Evolutionary conservation across 257 asterid genomes (phyloP).

Genomic region (Nicotiana knightiana): DNA sequence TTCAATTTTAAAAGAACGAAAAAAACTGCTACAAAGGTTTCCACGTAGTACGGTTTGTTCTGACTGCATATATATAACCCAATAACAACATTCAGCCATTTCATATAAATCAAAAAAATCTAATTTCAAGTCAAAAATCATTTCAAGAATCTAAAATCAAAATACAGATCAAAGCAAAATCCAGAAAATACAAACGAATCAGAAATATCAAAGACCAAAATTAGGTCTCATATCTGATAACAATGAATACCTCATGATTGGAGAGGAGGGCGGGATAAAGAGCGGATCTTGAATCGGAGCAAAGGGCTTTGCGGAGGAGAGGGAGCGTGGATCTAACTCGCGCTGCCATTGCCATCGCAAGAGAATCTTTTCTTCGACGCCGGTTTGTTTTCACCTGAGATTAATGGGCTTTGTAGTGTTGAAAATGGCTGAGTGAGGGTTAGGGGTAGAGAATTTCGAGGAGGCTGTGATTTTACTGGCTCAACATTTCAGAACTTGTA

Average conservation of each 20-base stretch:
- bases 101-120: not conserved
- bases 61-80: not conserved
- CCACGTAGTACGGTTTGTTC: not conserved
- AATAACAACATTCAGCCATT: not conserved
- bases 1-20: not conserved
- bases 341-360: constrained; percentile 46
- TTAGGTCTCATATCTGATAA: not conserved
- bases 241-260: constrained; percentile 36
- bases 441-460: not conserved
- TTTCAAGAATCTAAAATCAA: not conserved
- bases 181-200: not conserved
- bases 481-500: not conserved
- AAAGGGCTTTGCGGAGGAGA: constrained; percentile 46
- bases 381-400: not conserved
- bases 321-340: constrained; percentile 54
- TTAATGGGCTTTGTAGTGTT: not conserved
- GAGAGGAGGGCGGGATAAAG: constrained; percentile 31
- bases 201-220: not conserved
- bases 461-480: not conserved
- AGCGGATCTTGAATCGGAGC: constrained; percentile 46
- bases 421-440: not conserved
- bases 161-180: not conserved
- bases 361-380: not conserved
- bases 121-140: not conserved
- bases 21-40: not conserved